Evolutionary conservation across 768 basidiomycete genomes (phyloP).

Genomic region (Auriscalpium vulgare): DNA sequence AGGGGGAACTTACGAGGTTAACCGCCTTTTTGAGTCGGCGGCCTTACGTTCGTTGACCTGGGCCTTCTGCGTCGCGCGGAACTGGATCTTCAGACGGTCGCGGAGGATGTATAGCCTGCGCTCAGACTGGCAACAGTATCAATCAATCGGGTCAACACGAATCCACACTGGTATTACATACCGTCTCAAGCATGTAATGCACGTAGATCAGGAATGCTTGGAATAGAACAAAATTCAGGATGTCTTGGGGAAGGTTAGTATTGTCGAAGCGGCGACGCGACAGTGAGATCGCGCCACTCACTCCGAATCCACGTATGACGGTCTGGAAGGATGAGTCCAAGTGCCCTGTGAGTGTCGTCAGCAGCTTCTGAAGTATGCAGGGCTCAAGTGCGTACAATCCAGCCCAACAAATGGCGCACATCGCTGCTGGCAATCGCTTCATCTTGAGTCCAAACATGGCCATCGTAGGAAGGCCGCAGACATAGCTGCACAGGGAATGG

Average conservation of each 20-base stretch:
- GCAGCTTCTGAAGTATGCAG: background rate
- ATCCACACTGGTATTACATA: constrained; percentile 15
- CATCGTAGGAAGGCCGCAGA: constrained; percentile 45
- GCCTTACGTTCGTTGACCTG: constrained; percentile 55
- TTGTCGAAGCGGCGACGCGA: constrained; percentile 3
- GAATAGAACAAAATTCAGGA: constrained; percentile 70
- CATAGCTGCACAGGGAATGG: constrained; percentile 23
- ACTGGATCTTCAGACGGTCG: constrained; percentile 47
- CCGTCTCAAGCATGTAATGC: constrained; percentile 36
- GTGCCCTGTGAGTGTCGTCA: constrained; percentile 27
- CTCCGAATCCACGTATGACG: constrained; percentile 29
- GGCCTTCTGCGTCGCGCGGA: constrained; percentile 53
- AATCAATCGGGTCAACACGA: no score
- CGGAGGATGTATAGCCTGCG: constrained; percentile 41
- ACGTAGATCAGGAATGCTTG: constrained; percentile 76
- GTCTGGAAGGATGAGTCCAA: constrained; percentile 31
- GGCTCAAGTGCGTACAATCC: constrained; percentile 32
- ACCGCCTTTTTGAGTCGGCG: constrained; percentile 73
- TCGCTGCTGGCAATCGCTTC: constrained; percentile 56
- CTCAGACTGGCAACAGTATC: constrained; percentile 25
- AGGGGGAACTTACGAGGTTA: constrained; percentile 62
- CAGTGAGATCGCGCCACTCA: constrained; percentile 17
- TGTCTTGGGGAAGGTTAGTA: constrained; percentile 28
- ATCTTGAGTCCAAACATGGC: constrained; percentile 64
- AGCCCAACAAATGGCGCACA: constrained; percentile 52